These are phyloP conservation scores for Fusarium brevicatenulatum DNA, from an alignment of 2,329 filamentous ascomycete species.

Conservation along the genomic window DNA sequence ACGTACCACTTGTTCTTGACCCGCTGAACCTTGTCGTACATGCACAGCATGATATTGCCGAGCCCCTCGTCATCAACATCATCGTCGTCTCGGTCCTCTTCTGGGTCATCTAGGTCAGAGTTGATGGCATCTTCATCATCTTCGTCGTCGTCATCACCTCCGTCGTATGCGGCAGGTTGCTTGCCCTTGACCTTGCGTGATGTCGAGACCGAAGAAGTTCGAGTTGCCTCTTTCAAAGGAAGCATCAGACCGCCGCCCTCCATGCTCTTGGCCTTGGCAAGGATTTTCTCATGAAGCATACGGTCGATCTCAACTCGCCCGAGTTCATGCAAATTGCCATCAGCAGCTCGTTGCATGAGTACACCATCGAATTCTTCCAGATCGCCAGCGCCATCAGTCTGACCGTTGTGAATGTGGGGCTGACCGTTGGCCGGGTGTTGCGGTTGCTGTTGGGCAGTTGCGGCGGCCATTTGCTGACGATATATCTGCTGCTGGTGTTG, in stretches of 20 bases:
- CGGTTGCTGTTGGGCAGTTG: conserved; percentile 46
- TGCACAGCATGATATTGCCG: conserved; percentile 95
- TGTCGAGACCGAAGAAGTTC: conserved; percentile 38
- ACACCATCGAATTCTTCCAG: conserved; percentile 67
- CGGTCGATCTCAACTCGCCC: conserved; percentile 73
- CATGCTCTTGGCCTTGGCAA: conserved; percentile 72
- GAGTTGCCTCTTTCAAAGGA: conserved; percentile 68
- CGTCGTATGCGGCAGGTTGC: conserved; percentile 67
- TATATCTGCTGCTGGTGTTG: conserved; percentile 50
- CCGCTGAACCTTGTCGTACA: conserved; percentile 98
- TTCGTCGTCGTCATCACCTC: conserved; percentile 65
- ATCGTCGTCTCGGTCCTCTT: conserved; percentile 84
- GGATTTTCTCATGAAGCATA: conserved; percentile 75
- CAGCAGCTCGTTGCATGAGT: conserved; percentile 65
- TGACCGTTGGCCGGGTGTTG: conserved; percentile 49
- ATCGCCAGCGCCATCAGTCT: conserved; percentile 80
- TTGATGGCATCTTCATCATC: conserved; percentile 97
- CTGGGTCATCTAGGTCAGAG: conserved; percentile 94
- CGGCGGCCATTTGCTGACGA: conserved; percentile 45
- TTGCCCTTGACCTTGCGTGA: conserved; percentile 42
- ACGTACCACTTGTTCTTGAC: conserved; percentile 97
- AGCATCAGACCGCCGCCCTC: conserved; percentile 82
- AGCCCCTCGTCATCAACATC: conserved; percentile 87
- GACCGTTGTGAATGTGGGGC: conserved; percentile 52
- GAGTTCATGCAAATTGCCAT: conserved; percentile 65